Conservation (phyloP, 345 rosid genomes). For the rapeseed (Brassica napus) region DNA sequence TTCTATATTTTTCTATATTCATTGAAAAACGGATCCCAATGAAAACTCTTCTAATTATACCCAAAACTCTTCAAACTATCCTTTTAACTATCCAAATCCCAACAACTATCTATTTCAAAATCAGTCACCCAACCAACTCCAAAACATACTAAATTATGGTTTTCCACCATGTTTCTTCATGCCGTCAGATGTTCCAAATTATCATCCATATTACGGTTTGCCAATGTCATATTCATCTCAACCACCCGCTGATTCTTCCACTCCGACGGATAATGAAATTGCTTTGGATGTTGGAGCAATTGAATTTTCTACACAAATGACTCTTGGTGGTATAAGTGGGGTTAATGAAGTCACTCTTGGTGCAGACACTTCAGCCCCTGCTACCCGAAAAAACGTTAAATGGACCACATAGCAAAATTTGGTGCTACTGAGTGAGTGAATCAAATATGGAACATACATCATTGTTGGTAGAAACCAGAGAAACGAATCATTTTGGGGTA, state of each 20-base stretch:
- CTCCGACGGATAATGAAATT: not conserved
- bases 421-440: too few relatives aligned
- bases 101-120: too few relatives aligned
- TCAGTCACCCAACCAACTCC: too few relatives aligned
- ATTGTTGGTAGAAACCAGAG: not conserved
- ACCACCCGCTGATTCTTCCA: not conserved
- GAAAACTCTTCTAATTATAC: too few relatives aligned
- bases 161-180: not conserved
- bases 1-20: too few relatives aligned
- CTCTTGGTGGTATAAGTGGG: not conserved
- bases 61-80: too few relatives aligned
- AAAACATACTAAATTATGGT: not conserved
- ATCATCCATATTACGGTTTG: not conserved
- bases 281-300: too few relatives aligned
- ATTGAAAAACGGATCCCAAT: too few relatives aligned
- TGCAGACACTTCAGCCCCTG: not conserved
- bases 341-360: not conserved
- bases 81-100: too few relatives aligned
- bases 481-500: not conserved
- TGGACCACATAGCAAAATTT: not conserved
- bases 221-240: not conserved
- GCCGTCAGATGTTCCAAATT: not conserved
- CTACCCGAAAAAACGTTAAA: not conserved
- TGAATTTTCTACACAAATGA: too few relatives aligned
- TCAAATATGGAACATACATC: not conserved